Conservation (phyloP, 2,329 filamentous ascomycete genomes). For the Lachnellula arida region DNA sequence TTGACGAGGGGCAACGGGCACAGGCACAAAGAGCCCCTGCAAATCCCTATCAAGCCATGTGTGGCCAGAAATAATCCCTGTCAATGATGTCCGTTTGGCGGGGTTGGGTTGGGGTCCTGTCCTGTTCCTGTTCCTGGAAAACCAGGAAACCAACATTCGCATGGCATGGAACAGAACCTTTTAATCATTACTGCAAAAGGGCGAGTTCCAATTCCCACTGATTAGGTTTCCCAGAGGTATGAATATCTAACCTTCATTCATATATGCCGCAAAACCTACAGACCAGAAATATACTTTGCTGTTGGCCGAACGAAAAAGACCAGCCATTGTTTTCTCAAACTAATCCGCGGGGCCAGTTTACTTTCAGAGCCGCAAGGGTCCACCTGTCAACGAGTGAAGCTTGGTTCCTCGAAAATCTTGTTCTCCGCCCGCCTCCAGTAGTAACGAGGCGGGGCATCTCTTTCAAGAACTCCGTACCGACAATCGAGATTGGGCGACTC, state of each 20-base stretch:
- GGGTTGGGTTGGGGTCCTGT: not conserved
- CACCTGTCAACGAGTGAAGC: not conserved
- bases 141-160: not conserved
- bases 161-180: not conserved
- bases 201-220: not conserved
- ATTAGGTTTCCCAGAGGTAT: not conserved
- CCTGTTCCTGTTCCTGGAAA: slow-evolving; percentile 3
- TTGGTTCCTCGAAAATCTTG: not conserved
- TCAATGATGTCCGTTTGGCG: slow-evolving; percentile 10
- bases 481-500: not conserved
- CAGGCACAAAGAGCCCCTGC: not conserved
- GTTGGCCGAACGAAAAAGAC: too few species aligned
- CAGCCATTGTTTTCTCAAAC: not conserved
- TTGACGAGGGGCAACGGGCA: slow-evolving; percentile 2
- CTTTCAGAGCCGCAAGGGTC: not conserved
- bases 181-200: not conserved
- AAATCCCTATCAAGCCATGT: not conserved
- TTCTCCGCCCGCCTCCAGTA: not conserved
- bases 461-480: not conserved
- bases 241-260: not conserved
- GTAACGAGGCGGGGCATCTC: not conserved
- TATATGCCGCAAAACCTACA: not conserved
- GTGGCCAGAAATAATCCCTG: not conserved
- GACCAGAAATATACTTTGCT: too few species aligned
- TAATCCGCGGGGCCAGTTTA: too few species aligned